Percentiles rank a stretch among this genome's conserved stretches.
Conservation (phyloP, 441 rosid genomes). For the Pelargonium myrrhifolium region DNA sequence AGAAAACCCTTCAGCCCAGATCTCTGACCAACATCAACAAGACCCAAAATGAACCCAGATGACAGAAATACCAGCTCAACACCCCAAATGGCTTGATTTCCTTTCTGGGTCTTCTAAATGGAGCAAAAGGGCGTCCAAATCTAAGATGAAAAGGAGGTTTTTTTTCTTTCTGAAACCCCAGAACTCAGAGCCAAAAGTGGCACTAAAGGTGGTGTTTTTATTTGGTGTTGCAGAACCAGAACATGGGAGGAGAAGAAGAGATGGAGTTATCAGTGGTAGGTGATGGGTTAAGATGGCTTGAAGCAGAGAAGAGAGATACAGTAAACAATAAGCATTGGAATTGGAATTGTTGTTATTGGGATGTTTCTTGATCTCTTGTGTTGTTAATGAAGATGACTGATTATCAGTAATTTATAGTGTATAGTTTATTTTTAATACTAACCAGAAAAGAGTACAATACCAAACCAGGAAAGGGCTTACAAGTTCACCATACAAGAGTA, state of each 20-base stretch:
- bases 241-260: constrained; percentile 25
- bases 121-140: constrained; percentile 37
- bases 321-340: constrained; percentile 31
- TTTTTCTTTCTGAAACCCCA: no score
- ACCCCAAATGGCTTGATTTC: constrained; percentile 26
- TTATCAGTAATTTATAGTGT: constrained; percentile 18
- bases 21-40: constrained; percentile 29
- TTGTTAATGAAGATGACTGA: constrained; percentile 29
- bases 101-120: constrained; percentile 19
- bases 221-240: not conserved
- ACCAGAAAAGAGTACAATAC: no score
- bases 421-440: not conserved
- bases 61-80: constrained; percentile 22
- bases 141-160: no score
- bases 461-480: no score
- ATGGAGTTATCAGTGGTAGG: constrained; percentile 58
- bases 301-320: constrained; percentile 20
- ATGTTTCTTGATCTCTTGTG: constrained; percentile 24
- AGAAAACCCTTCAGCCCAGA: constrained; percentile 26
- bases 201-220: not conserved
- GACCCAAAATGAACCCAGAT: constrained; percentile 22
- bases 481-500: no score
- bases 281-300: constrained; percentile 38
- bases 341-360: constrained; percentile 13
- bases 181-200: not conserved